Percentiles rank a stretch among this genome's conserved stretches.
These are phyloP conservation scores for Neonectria magnoliae DNA, from an alignment of 2,329 filamentous ascomycete species.

Conservation along the genomic window DNA sequence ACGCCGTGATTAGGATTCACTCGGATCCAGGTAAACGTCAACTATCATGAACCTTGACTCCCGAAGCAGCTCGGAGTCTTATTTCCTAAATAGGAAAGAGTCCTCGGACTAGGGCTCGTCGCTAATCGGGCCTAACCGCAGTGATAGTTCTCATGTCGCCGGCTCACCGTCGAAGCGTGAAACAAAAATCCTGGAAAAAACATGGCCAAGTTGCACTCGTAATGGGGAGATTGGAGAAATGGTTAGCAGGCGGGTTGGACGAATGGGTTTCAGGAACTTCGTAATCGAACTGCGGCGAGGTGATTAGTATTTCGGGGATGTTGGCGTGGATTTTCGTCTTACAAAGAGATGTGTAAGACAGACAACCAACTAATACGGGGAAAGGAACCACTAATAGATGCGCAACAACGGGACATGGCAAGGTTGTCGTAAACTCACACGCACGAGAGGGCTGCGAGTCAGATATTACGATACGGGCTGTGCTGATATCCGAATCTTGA, in stretches of 20 bases:
- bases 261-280: not conserved
- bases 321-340: not conserved
- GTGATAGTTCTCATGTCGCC: not conserved
- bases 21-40: not conserved
- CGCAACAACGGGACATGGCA: not conserved
- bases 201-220: not conserved
- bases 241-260: not conserved
- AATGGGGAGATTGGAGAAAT: not conserved
- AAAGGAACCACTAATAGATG: not conserved
- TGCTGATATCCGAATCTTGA: constrained; percentile 1
- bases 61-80: not conserved
- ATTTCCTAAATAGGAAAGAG: constrained; percentile 6
- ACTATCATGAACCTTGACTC: not conserved
- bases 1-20: not conserved
- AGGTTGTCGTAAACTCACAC: not conserved
- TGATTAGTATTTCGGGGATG: not conserved
- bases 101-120: not conserved
- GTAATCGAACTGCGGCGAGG: constrained; percentile 5
- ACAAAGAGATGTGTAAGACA: constrained; percentile 2
- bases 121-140: not conserved
- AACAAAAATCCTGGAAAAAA: constrained; percentile 2
- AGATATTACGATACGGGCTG: constrained; percentile 11
- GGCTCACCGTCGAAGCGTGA: not conserved
- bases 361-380: not conserved
- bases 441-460: constrained; percentile 8